Percentiles rank a stretch among this genome's conserved stretches.
These are phyloP conservation scores for Colletotrichum sojae DNA, from an alignment of 2,329 filamentous ascomycete species.

Conservation along the genomic window DNA sequence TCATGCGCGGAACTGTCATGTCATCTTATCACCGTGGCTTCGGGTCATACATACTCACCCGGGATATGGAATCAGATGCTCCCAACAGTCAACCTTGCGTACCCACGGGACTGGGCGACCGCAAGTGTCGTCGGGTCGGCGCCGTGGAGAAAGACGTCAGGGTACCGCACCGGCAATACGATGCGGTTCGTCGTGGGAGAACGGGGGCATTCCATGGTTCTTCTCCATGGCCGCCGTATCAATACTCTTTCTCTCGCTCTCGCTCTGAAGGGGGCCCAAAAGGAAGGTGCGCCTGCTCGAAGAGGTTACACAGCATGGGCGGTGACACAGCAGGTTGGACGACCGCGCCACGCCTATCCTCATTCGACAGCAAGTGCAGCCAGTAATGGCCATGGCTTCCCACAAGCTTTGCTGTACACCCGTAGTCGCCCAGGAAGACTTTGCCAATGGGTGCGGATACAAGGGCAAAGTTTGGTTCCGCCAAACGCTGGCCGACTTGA, in stretches of 20 bases:
- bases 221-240: neutral
- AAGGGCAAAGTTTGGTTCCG: slow-evolving; percentile 27
- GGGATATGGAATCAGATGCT: too few relatives aligned
- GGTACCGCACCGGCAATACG: slow-evolving; percentile 1
- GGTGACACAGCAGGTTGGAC: slow-evolving; percentile 23
- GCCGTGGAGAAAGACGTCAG: neutral
- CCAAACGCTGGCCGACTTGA: neutral
- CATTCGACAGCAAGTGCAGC: slow-evolving; percentile 19
- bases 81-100: too few relatives aligned
- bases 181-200: neutral
- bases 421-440: slow-evolving; percentile 13
- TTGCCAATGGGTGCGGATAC: slow-evolving; percentile 2
- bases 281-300: neutral
- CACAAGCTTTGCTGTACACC: slow-evolving; percentile 26
- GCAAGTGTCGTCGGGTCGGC: too few relatives aligned
- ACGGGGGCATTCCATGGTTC: neutral
- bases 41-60: too few relatives aligned
- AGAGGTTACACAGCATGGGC: slow-evolving; percentile 27
- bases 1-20: neutral
- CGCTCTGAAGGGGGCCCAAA: neutral
- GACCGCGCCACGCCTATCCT: slow-evolving; percentile 18
- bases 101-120: too few relatives aligned
- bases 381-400: slow-evolving; percentile 20
- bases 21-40: neutral
- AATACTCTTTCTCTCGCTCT: neutral